Evolutionary conservation across 352 stramenopile species (phyloP).

Genomic region (Globisporangium heterothallicum): DNA sequence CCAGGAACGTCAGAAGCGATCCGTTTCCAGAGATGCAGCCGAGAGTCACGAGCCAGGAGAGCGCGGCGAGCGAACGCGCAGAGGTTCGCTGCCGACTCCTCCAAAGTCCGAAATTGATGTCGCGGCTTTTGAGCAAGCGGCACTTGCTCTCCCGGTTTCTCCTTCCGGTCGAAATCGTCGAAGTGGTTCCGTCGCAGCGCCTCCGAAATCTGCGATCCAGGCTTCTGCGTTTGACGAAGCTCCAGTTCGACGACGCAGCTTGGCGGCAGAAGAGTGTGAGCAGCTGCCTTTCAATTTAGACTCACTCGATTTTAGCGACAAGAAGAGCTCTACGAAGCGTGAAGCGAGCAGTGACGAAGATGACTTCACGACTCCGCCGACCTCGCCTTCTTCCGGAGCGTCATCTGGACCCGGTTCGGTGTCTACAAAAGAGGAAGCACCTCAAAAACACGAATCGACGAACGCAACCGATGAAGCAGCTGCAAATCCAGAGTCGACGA

Average conservation of each 20-base stretch:
- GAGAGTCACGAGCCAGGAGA: conserved; percentile 1
- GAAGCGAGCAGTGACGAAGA: conserved; percentile 11
- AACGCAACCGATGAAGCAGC: too few relatives aligned
- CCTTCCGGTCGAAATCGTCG: conserved; percentile 4
- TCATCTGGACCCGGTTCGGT: background rate
- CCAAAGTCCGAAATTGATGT: conserved; percentile 30
- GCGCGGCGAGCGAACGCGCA: conserved; percentile 1
- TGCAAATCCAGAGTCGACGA: background rate
- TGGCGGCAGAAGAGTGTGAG: conserved; percentile 12
- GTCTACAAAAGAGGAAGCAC: background rate
- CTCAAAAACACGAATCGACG: background rate
- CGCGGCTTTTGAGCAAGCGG: conserved; percentile 8
- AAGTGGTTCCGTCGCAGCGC: conserved; percentile 12
- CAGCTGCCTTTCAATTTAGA: background rate
- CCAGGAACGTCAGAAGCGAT: conserved; percentile 6
- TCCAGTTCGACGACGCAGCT: conserved; percentile 19
- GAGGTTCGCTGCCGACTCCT: conserved; percentile 10
- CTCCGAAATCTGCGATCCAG: conserved; percentile 48
- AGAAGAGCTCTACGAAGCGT: conserved; percentile 1
- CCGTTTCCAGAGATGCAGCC: conserved; percentile 2
- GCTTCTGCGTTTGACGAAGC: conserved; percentile 35
- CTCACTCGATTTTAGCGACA: background rate
- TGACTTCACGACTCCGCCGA: conserved; percentile 9
- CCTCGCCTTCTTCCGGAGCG: conserved; percentile 10
- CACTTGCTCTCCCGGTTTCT: background rate